A percentile compares a stretch with the other conserved stretches of the same genome.
These are phyloP conservation scores for Russula olivacea DNA, from an alignment of 768 basidiomycete genomes.

Conservation along the genomic window DNA sequence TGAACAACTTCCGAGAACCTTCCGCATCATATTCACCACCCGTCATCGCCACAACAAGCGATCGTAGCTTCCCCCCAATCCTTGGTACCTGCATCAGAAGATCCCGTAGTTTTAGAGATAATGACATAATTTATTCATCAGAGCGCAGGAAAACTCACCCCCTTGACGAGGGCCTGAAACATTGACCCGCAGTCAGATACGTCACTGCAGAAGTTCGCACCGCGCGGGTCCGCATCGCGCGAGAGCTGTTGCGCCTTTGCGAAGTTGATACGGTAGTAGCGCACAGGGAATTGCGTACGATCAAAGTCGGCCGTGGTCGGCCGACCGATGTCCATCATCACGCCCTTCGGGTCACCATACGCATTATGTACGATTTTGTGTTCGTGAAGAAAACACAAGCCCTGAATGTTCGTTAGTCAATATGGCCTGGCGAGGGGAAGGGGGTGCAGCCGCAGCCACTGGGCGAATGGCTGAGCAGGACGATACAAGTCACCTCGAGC, in stretches of 20 bases:
- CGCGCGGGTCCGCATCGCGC: slow-evolving; percentile 11
- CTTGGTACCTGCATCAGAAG: slow-evolving; percentile 34
- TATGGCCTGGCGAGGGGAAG: no score
- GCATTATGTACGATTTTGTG: slow-evolving; percentile 13
- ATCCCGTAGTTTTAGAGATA: neutral
- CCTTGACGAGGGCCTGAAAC: slow-evolving; percentile 7
- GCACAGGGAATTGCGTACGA: slow-evolving; percentile 12
- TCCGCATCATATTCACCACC: slow-evolving; percentile 45
- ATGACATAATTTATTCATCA: no score
- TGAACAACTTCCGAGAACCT: slow-evolving; percentile 44
- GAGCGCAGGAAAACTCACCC: neutral
- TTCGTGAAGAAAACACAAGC: slow-evolving; percentile 23
- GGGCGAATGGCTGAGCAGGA: neutral
- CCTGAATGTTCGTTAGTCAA: neutral
- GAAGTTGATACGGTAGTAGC: slow-evolving; percentile 23
- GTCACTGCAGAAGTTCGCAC: slow-evolving; percentile 9
- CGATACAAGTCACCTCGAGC: slow-evolving; percentile 37
- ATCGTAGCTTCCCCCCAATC: slow-evolving; percentile 38
- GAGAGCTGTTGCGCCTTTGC: slow-evolving; percentile 8
- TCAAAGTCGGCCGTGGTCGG: slow-evolving; percentile 11
- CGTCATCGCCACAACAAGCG: slow-evolving; percentile 45
- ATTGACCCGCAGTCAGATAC: slow-evolving; percentile 19
- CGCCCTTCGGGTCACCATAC: slow-evolving; percentile 11
- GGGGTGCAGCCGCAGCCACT: neutral
- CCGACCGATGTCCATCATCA: slow-evolving; percentile 24